These are phyloP conservation scores for barrel medic (Medicago truncatula) DNA, from an alignment of 306 rosid species.

Conservation along the genomic window MtrunA17r5.0-ANR NC_053043.1:38019001-38019500, in stretches of 20 bases:
- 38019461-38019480: conserved; percentile 82
- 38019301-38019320: conserved; percentile 86
- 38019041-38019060: not conserved
- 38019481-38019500: conserved; percentile 78
- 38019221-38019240: conserved; percentile 90
- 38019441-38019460: conserved; percentile 87
- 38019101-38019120: conserved; percentile 30
- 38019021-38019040: too few relatives aligned
- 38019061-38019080: not conserved
- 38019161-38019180: conserved; percentile 51
- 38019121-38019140: conserved; percentile 42
- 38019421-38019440: conserved; percentile 66
- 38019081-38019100: not conserved
- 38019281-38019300: conserved; percentile 83
- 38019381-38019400: conserved; percentile 85
- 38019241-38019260: conserved; percentile 81
- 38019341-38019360: conserved; percentile 91
- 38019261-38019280: conserved; percentile 75
- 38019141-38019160: conserved; percentile 42
- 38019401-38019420: conserved; percentile 81
- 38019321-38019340: conserved; percentile 92
- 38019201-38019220: conserved; percentile 83
- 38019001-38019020: not conserved
- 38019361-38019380: conserved; percentile 90
- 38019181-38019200: conserved; percentile 39